phyloP scores from a whole-genome alignment of 1,284 basidiomycete genomes.

The Somion occarium region DNA sequence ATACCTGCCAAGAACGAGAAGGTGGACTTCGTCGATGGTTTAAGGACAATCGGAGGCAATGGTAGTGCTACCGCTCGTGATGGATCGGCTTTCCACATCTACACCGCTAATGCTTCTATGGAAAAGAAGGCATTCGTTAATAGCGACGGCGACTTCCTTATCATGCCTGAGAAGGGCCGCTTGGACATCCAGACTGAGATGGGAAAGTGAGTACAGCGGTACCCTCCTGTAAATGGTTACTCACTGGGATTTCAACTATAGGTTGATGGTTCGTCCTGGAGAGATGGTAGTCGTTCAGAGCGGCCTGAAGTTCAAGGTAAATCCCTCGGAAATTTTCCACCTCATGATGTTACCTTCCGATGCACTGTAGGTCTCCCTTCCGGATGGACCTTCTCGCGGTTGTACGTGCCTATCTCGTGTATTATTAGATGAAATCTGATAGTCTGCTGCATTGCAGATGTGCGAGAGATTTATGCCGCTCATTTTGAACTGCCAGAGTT shows the following conservation, averaged over 20 bases:
- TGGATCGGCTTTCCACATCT: slow-evolving; percentile 4
- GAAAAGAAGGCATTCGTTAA: slow-evolving; percentile 5
- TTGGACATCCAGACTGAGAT: slow-evolving; percentile 7
- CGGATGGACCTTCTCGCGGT: slow-evolving; percentile 50
- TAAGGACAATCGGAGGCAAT: slow-evolving; percentile 4
- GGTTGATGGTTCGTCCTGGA: slow-evolving; percentile 57
- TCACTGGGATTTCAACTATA: slow-evolving; percentile 4
- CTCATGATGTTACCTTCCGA: neutral
- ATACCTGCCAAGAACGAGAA: neutral
- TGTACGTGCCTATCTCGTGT: slow-evolving; percentile 27
- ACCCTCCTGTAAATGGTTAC: neutral
- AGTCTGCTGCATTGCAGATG: slow-evolving; percentile 3
- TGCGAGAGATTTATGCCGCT: slow-evolving; percentile 56
- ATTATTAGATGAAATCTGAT: neutral
- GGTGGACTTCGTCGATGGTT: slow-evolving; percentile 5
- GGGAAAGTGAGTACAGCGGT: neutral
- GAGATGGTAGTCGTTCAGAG: slow-evolving; percentile 63
- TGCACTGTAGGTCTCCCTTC: slow-evolving; percentile 38
- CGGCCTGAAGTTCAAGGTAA: slow-evolving; percentile 62
- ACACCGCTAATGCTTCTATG: slow-evolving; percentile 5
- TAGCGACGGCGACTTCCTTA: no score
- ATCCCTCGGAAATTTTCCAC: slow-evolving; percentile 1
- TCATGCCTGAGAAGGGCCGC: slow-evolving; percentile 2
- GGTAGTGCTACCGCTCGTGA: slow-evolving; percentile 1
- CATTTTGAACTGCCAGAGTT: slow-evolving; percentile 65